These are phyloP conservation scores for Flueggea neowawraea DNA, from an alignment of 441 rosid species.

Conservation along the genomic window DNA sequence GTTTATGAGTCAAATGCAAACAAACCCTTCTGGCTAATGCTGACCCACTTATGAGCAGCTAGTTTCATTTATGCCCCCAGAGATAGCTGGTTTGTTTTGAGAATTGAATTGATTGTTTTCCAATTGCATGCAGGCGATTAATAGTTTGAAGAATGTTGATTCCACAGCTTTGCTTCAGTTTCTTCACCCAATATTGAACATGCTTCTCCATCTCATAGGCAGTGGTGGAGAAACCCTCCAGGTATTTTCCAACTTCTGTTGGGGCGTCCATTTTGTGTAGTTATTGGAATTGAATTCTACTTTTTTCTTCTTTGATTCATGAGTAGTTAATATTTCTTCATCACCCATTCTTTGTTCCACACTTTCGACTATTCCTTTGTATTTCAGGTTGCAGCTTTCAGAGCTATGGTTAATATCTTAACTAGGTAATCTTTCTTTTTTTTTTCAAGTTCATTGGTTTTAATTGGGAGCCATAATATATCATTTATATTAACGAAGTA, in stretches of 20 bases:
- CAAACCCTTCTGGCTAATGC: too few species aligned
- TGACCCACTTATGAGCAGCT: too few species aligned
- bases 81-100: neutral
- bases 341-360: too few species aligned
- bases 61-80: too few species aligned
- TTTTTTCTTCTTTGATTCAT: too few species aligned
- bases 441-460: slow-evolving; percentile 2
- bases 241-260: slow-evolving; percentile 22
- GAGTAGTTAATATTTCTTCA: neutral
- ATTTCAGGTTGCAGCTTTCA: slow-evolving; percentile 97
- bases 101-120: slow-evolving; percentile 5
- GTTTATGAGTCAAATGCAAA: too few species aligned
- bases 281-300: too few species aligned
- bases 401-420: slow-evolving; percentile 99
- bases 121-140: slow-evolving; percentile 74
- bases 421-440: slow-evolving; percentile 57
- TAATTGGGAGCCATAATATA: neutral
- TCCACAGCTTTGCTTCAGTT: slow-evolving; percentile 99
- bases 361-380: slow-evolving; percentile 3
- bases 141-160: slow-evolving; percentile 98
- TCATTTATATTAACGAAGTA: too few species aligned
- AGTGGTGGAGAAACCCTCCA: slow-evolving; percentile 99
- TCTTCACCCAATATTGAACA: slow-evolving; percentile 94
- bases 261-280: too few species aligned
- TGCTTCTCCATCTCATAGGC: slow-evolving; percentile 99